Percentiles rank a stretch among this genome's conserved stretches.
Conservation (phyloP, 257 asterid species). For the Salvia hispanica region DNA sequence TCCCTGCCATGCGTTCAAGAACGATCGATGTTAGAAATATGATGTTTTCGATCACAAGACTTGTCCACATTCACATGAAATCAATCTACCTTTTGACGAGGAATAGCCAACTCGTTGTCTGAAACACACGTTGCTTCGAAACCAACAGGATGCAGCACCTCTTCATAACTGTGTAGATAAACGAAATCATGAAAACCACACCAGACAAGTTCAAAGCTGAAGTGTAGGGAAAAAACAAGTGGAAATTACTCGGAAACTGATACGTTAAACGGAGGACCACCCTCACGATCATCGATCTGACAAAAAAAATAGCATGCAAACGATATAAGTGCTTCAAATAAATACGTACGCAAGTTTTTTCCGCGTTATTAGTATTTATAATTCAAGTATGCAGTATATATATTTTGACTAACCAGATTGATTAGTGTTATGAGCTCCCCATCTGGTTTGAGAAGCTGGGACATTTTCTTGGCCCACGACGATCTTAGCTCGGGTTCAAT, state of each 20-base stretch:
- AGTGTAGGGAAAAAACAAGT: neutral
- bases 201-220: neutral
- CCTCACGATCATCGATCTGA: slow-evolving; percentile 73
- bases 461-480: slow-evolving; percentile 64
- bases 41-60: too few species aligned
- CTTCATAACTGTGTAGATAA: slow-evolving; percentile 58
- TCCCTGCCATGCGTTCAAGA: too few species aligned
- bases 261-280: slow-evolving; percentile 89
- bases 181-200: slow-evolving; percentile 5
- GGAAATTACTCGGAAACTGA: slow-evolving; percentile 65
- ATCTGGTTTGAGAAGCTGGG: slow-evolving; percentile 64
- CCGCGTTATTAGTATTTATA: neutral
- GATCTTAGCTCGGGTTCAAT: slow-evolving; percentile 69
- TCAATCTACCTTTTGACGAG: slow-evolving; percentile 59
- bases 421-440: slow-evolving; percentile 87
- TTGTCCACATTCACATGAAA: too few species aligned
- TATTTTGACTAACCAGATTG: slow-evolving; percentile 67
- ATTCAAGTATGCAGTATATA: too few species aligned
- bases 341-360: too few species aligned
- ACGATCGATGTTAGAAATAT: too few species aligned
- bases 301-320: neutral
- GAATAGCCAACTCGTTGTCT: slow-evolving; percentile 68
- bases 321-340: too few species aligned
- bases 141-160: slow-evolving; percentile 71
- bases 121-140: slow-evolving; percentile 55